Conservation (phyloP, 768 basidiomycete genomes). For the Boletus speciosus region DNA sequence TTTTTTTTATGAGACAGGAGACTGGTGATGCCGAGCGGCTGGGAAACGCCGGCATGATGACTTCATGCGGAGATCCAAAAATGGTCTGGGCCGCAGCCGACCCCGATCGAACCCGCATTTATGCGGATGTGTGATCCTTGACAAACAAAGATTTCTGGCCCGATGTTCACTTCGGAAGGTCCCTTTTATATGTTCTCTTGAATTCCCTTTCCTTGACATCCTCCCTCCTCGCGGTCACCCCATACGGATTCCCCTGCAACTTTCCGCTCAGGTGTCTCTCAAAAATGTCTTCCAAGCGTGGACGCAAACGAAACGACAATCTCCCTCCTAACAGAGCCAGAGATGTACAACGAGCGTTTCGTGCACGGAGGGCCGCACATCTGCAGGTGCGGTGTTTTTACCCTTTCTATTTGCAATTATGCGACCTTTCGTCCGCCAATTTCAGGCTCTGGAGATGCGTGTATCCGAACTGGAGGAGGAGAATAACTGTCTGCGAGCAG, state of each 20-base stretch:
- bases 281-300: constrained; percentile 81
- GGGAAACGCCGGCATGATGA: constrained; percentile 24
- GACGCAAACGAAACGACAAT: constrained; percentile 70
- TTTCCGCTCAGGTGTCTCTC: constrained; percentile 7
- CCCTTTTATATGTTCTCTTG: constrained; percentile 39
- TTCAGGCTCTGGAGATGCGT: constrained; percentile 75
- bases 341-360: constrained; percentile 87
- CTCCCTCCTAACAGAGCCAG: constrained; percentile 69
- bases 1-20: constrained; percentile 8
- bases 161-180: constrained; percentile 34
- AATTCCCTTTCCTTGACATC: constrained; percentile 32
- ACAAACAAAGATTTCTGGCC: constrained; percentile 35
- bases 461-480: constrained; percentile 83
- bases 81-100: constrained; percentile 36
- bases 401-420: constrained; percentile 39
- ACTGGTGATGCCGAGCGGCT: constrained; percentile 13
- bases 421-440: constrained; percentile 28
- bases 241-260: constrained; percentile 16
- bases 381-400: constrained; percentile 55
- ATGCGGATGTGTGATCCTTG: constrained; percentile 31
- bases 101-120: constrained; percentile 37
- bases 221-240: constrained; percentile 32
- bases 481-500: constrained; percentile 68
- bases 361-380: constrained; percentile 85
- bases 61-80: constrained; percentile 35